Conservation (phyloP, 1,139 yeast species). For the Kodamaea sp. region DNA sequence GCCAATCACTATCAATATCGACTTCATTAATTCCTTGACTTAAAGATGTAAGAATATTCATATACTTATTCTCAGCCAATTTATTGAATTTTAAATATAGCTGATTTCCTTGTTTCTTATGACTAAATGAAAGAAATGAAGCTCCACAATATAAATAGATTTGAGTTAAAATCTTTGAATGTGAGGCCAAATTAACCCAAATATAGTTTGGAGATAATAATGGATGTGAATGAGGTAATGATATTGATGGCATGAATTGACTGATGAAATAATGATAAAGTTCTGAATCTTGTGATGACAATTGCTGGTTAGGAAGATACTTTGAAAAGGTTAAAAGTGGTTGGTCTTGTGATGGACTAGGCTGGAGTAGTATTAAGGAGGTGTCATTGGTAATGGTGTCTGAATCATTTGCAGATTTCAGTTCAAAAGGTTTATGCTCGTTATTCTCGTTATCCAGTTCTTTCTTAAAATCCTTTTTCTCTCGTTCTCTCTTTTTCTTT, state of each 20-base stretch:
- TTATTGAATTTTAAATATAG: constrained; percentile 7
- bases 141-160: constrained; percentile 39
- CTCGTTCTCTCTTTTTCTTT: neutral
- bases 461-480: neutral
- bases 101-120: constrained; percentile 4
- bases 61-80: constrained; percentile 22
- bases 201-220: constrained; percentile 31
- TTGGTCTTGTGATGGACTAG: neutral
- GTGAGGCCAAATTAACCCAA: constrained; percentile 21
- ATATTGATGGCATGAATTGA: constrained; percentile 33
- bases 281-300: constrained; percentile 12
- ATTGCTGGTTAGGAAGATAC: constrained; percentile 8
- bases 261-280: constrained; percentile 30
- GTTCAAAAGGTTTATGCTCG: neutral
- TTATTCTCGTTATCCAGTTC: constrained; percentile 1
- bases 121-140: constrained; percentile 22
- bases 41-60: constrained; percentile 16
- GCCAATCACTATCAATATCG: constrained; percentile 25
- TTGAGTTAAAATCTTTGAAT: constrained; percentile 26
- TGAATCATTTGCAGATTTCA: neutral
- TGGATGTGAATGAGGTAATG: constrained; percentile 41
- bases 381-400: neutral
- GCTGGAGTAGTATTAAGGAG: neutral
- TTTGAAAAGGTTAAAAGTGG: constrained; percentile 8
- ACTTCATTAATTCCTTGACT: constrained; percentile 8